Evolutionary conservation across 1,139 yeast genomes (phyloP), one percentile per base, ranked within the genome.

Genomic region (Saccharomyces hybrid): DNA sequence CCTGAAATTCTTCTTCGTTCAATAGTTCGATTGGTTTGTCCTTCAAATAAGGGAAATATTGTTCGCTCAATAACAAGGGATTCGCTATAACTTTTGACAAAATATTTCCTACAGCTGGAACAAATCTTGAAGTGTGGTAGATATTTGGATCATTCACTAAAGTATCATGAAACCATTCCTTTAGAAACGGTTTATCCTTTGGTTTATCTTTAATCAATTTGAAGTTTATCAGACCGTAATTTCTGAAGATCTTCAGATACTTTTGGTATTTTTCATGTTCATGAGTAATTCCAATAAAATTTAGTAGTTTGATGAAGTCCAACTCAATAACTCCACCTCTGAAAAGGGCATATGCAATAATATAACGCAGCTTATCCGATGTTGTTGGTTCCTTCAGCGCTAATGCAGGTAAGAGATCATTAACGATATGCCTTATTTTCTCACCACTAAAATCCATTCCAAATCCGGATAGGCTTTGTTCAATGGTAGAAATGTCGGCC

Each of bases 261-360:
- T 78, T 75, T 27, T 74, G 71, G 55, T 80, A 70, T 52, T 57
- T 75, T 50, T 87, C 95, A 56, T 68, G 70, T 25, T 75, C 74
- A 51, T 80, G 78, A 46, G 74, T 71, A 14, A 88, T 79, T 0
- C 85, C 87, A 50, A 88, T 81, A 64, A 91, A 95, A 53, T 77
- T 73, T 49, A 84, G 78, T 47, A 93, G 72, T 65, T 93, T 90
- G 52, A 75, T 72, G 60, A 86, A 81, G 73, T 93, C 99, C 6
- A 77, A 69, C 61, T 84, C 86, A 16, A 88, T 77, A 29, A 93
- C 74, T 0, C 99, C 99, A 4, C 95, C 93, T 60, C 98, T 78
- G 69, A 84, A 87, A 44, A 90, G 70, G 0, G 91, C 86, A 70
- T 93, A 93, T 3, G 87, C 73, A 31, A 88, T 75, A n/a, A 93